Percentiles rank a stretch among this genome's conserved stretches.
Evolutionary conservation across 306 rosid genomes (phyloP).

Genomic region (Lathyrus oleraceus): DNA sequence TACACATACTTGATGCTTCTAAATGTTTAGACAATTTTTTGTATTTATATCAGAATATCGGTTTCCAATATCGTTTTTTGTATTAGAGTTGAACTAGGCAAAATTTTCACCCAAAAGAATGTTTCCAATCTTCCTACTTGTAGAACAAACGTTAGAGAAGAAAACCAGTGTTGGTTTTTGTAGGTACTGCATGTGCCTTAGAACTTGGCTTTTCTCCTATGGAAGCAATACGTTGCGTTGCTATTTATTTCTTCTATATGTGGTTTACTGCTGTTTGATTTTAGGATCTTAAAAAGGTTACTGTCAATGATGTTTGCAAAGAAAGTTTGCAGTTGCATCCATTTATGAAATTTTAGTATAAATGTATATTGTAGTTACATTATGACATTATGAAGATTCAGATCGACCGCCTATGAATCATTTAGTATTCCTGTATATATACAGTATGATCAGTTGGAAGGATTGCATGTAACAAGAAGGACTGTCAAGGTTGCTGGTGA

Average conservation of each 20-base stretch:
- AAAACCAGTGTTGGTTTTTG: not conserved
- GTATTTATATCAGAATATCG: not conserved
- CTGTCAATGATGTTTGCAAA: slow-evolving; percentile 32
- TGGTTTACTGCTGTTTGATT: slow-evolving; percentile 20
- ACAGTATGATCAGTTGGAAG: slow-evolving; percentile 31
- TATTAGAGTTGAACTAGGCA: slow-evolving; percentile 20
- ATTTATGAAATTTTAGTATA: slow-evolving; percentile 32
- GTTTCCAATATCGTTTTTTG: slow-evolving; percentile 14
- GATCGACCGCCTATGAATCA: slow-evolving; percentile 23
- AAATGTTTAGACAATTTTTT: slow-evolving; percentile 2
- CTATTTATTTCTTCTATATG: slow-evolving; percentile 24
- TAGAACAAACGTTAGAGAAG: not conserved
- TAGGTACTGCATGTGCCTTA: slow-evolving; percentile 8
- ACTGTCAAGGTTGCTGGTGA: slow-evolving; percentile 38
- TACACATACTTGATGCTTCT: slow-evolving; percentile 21
- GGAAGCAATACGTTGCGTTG: slow-evolving; percentile 24
- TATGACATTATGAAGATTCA: slow-evolving; percentile 33
- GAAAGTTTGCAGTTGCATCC: slow-evolving; percentile 32
- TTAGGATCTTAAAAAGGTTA: slow-evolving; percentile 26
- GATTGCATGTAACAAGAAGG: slow-evolving; percentile 33
- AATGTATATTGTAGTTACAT: slow-evolving; percentile 35
- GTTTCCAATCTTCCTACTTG: slow-evolving; percentile 1
- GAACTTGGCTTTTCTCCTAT: slow-evolving; percentile 33
- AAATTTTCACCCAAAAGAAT: not conserved
- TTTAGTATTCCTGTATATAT: slow-evolving; percentile 24